These are phyloP conservation scores for Colletotrichum falcatum DNA, from an alignment of 2,329 filamentous ascomycete genomes.

Conservation along the genomic window DNA sequence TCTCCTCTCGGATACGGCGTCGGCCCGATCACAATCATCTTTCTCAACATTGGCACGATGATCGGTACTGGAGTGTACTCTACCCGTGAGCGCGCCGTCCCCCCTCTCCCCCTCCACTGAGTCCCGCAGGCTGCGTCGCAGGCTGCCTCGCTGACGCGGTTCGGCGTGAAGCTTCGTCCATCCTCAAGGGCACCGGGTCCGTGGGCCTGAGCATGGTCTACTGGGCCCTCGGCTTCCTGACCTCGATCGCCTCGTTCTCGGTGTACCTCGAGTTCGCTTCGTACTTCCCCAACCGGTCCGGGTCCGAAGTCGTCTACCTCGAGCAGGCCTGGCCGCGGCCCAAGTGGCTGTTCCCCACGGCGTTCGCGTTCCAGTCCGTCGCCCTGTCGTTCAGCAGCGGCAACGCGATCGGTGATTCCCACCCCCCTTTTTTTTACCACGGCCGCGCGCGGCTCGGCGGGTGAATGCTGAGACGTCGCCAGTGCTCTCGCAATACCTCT, in stretches of 20 bases:
- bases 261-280: slow-evolving; percentile 73
- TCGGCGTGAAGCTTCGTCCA: slow-evolving; percentile 59
- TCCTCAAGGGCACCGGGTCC: slow-evolving; percentile 70
- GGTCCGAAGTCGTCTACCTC: slow-evolving; percentile 74
- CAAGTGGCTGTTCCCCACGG: slow-evolving; percentile 58
- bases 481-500: not conserved
- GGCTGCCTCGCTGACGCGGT: not conserved
- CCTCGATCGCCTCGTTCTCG: slow-evolving; percentile 64
- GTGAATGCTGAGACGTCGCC: not conserved
- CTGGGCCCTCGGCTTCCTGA: slow-evolving; percentile 72
- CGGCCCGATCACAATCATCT: slow-evolving; percentile 65
- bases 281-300: slow-evolving; percentile 75
- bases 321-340: slow-evolving; percentile 76
- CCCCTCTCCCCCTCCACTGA: too few species aligned
- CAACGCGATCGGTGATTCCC: not conserved
- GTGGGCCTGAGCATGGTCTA: slow-evolving; percentile 72
- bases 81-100: not conserved
- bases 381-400: not conserved
- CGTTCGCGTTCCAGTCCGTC: not conserved
- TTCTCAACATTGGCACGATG: slow-evolving; percentile 50
- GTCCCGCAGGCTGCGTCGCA: too few species aligned
- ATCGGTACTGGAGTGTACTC: not conserved
- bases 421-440: too few species aligned
- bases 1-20: slow-evolving; percentile 72
- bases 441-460: too few species aligned